Evolutionary conservation across 202 grass and related monocot species (phyloP).

Genomic region (Hordeum pubiflorum): DNA sequence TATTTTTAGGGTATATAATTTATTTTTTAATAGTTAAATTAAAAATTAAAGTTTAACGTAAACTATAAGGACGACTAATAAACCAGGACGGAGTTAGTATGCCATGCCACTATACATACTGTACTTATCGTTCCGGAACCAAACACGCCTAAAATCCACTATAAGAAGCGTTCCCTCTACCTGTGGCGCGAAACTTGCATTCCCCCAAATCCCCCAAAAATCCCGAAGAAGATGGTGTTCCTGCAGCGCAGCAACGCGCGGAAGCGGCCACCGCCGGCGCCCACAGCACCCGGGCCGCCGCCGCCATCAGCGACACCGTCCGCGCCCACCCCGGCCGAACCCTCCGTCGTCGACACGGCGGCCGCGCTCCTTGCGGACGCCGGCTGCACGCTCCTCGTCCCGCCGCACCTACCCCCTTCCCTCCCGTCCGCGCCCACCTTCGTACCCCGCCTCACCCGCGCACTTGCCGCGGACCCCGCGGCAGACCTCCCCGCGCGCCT

Average conservation of each 20-base stretch:
- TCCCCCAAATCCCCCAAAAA: constrained; percentile 6
- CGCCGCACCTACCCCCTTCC: constrained; percentile 35
- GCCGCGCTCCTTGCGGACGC: constrained; percentile 69
- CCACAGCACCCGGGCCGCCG: background rate
- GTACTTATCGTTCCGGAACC: too few species aligned
- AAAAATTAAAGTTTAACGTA: too few species aligned
- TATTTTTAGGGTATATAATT: too few species aligned
- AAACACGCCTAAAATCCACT: too few species aligned
- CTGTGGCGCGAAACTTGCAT: constrained; percentile 37
- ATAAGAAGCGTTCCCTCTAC: too few species aligned
- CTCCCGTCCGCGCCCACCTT: constrained; percentile 42
- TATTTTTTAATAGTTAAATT: too few species aligned
- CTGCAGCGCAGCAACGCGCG: constrained; percentile 66
- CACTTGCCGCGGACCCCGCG: constrained; percentile 25
- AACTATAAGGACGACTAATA: too few species aligned
- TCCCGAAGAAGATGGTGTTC: constrained; percentile 63
- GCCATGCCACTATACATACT: too few species aligned
- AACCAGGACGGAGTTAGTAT: too few species aligned
- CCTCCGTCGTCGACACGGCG: constrained; percentile 36
- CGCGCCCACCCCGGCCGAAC: background rate
- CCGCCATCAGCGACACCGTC: background rate
- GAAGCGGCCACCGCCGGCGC: constrained; percentile 41
- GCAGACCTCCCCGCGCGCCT: constrained; percentile 19
- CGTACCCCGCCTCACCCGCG: constrained; percentile 39
- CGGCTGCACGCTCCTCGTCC: constrained; percentile 72